A percentile compares a stretch with the other conserved stretches of the same genome.
phyloP scores from a whole-genome alignment of 495 filamentous ascomycete species.

The Talaromyces thailandensis region DNA sequence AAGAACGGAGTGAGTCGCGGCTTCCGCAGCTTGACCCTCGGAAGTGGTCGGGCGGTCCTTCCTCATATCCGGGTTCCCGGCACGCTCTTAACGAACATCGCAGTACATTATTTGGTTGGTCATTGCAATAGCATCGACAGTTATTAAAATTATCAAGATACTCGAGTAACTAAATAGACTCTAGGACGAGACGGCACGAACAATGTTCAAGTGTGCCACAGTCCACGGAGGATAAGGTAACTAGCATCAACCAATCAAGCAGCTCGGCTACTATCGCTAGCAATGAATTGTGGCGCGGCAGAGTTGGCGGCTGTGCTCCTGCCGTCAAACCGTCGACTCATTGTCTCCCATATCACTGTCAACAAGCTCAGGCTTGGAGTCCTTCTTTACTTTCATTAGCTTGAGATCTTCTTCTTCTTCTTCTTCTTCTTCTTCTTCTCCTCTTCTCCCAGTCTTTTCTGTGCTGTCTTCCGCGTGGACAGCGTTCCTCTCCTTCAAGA shows the following conservation, averaged over 20 bases:
- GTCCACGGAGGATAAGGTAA: background rate
- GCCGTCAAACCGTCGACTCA: background rate
- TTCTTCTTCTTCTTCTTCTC: background rate
- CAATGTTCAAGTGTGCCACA: background rate
- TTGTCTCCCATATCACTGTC: background rate
- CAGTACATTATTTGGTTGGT: background rate
- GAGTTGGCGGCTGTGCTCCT: background rate
- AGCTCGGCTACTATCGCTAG: background rate
- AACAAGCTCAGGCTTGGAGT: background rate
- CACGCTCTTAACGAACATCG: background rate
- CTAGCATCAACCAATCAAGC: background rate
- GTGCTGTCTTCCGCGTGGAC: background rate
- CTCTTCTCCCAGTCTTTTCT: background rate
- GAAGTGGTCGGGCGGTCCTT: slow-evolving; percentile 35
- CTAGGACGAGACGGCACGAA: background rate
- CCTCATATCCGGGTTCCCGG: slow-evolving; percentile 9
- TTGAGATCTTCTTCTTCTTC: background rate
- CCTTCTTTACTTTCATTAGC: background rate
- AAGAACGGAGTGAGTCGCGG: background rate
- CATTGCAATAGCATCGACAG: background rate
- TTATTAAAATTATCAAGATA: background rate
- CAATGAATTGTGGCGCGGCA: background rate
- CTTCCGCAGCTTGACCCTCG: slow-evolving; percentile 18
- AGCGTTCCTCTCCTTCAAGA: background rate
- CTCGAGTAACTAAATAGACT: background rate